Conservation (phyloP, 805 yeast genomes). For the Wickerhamiella domercqiae region DNA sequence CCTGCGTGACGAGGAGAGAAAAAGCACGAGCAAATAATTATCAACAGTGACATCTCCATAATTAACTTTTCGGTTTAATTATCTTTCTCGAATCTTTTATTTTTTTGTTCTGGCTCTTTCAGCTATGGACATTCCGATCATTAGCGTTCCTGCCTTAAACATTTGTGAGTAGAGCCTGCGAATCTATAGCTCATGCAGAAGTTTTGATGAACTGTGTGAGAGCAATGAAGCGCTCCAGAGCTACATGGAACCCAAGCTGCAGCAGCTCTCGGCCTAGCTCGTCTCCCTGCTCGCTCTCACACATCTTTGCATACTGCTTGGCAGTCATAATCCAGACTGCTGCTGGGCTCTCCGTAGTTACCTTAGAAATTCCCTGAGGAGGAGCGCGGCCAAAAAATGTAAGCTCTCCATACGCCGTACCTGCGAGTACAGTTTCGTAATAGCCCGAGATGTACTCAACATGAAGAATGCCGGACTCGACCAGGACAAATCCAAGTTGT, state of each 20-base stretch:
- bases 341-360: constrained; percentile 45
- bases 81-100: too few species aligned
- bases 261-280: constrained; percentile 50
- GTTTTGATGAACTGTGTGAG: constrained; percentile 64
- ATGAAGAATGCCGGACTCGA: constrained; percentile 36
- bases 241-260: constrained; percentile 42
- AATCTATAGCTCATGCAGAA: constrained; percentile 19
- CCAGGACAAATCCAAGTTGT: constrained; percentile 10
- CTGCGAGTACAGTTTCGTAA: constrained; percentile 45
- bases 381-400: constrained; percentile 26
- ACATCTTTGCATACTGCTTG: constrained; percentile 31
- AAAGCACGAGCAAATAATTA: too few species aligned
- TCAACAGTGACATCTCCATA: too few species aligned
- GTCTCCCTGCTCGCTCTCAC: constrained; percentile 28
- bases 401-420: constrained; percentile 62
- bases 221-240: constrained; percentile 58
- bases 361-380: constrained; percentile 28
- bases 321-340: constrained; percentile 53
- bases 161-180: too few species aligned
- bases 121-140: too few species aligned
- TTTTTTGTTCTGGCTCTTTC: too few species aligned
- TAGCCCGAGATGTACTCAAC: constrained; percentile 25
- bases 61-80: too few species aligned
- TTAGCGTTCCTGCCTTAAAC: too few species aligned
- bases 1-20: too few species aligned